Evolutionary conservation across 2,329 filamentous ascomycete genomes (phyloP), one percentile per base, ranked within the genome.

Genomic region (Zalaria sp.): DNA sequence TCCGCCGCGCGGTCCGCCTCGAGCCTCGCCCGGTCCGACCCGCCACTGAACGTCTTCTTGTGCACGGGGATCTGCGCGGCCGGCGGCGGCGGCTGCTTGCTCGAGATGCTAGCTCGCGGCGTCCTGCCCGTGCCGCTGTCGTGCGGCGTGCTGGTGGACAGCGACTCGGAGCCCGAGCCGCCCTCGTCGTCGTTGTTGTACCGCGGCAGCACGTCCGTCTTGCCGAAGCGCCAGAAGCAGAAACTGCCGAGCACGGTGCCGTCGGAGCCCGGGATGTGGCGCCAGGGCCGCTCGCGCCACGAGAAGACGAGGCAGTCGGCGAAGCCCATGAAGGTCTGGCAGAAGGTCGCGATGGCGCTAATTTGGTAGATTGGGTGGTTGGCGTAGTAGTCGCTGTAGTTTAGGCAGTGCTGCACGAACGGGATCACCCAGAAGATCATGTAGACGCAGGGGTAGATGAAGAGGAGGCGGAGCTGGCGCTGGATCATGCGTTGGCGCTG

Each of bases 361-460:
- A 88, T 59, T 41, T 61, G 67, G 47, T 74, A 78, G 0, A 81
- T 68, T 1, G 72, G 71, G 38, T 72, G 57, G 10, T 56, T 48
- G 5, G 65, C 70, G 42, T 64, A 73, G 39, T 61, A 53, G 38
- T 77, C 64, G 47, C 67, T 65, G 58, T 78, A 82, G 41, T 68
- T 69, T 39, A 78, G 59, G 39, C 77, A 66, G 55, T 87, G 79
- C 2, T 68, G 67, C 2, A 79, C 62, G 50, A 87, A 83, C 0
- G 83, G 83, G 5, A 83, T 61, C 3, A 81, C 61, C 83, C 83
- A 89, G 49, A 84, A 74, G 4, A 75, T 58, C 18, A 83, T 67
- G 58, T 89, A 88, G 3, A 82, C 71, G 11, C 80, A 56, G 0
- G 83, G 83, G 56, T 89, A 89, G 38, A 86, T 75, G 59, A 88